Evolutionary conservation across 495 filamentous ascomycete genomes (phyloP).

Genomic region (Hypoxylon intermedium): DNA sequence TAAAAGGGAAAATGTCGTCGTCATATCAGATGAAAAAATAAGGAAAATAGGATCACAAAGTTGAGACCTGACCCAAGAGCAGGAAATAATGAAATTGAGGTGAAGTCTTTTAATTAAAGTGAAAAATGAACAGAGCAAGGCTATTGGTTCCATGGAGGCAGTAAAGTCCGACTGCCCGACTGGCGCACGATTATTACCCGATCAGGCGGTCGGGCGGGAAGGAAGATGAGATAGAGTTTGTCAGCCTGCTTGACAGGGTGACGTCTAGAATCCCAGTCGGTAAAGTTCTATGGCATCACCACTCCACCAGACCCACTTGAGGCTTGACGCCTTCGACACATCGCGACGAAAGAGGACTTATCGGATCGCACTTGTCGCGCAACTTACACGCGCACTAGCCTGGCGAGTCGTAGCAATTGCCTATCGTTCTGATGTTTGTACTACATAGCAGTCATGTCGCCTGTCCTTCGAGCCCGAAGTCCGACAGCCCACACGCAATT

Average conservation of each 20-base stretch:
- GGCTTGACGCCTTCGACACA: slow-evolving; percentile 28
- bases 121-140: neutral
- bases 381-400: neutral
- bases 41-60: too few species aligned
- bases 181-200: neutral
- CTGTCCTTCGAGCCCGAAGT: slow-evolving; percentile 20
- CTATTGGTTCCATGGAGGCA: neutral
- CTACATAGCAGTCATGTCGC: slow-evolving; percentile 12
- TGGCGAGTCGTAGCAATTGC: too few species aligned
- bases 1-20: too few species aligned
- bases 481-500: slow-evolving; percentile 28
- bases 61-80: too few species aligned
- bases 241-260: neutral
- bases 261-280: slow-evolving; percentile 5
- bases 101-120: too few species aligned
- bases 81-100: too few species aligned
- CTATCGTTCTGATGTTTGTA: neutral
- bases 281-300: slow-evolving; percentile 29
- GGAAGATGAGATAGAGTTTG: slow-evolving; percentile 3
- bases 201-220: neutral
- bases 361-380: slow-evolving; percentile 3
- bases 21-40: too few species aligned
- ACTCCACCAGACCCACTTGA: slow-evolving; percentile 29
- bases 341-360: slow-evolving; percentile 8
- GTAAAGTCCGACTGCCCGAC: neutral